Evolutionary conservation across 2,329 filamentous ascomycete genomes (phyloP).

Genomic region (Hysterium pulicare): DNA sequence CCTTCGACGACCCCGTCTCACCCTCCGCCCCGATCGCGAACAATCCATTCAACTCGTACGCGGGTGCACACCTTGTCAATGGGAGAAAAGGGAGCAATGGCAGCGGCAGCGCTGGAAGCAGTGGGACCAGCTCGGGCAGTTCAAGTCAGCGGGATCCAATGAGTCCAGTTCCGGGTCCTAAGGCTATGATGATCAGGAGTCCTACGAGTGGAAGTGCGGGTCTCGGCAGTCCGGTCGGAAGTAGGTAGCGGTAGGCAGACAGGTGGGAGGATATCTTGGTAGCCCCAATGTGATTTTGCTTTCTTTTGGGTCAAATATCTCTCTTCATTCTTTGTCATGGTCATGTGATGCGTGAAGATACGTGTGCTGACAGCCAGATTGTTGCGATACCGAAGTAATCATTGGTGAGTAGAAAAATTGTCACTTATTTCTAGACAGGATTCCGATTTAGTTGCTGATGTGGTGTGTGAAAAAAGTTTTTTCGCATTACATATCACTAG

Average conservation of each 20-base stretch:
- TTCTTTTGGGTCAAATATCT: constrained; percentile 2
- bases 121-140: constrained; percentile 38
- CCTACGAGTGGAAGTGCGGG: constrained; percentile 26
- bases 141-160: constrained; percentile 38
- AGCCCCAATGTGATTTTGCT: constrained; percentile 1
- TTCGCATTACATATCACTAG: no score
- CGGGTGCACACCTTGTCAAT: constrained; percentile 26
- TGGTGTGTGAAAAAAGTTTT: no score
- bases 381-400: no score
- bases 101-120: constrained; percentile 45
- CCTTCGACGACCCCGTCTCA: constrained; percentile 32
- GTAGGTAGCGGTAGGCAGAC: neutral
- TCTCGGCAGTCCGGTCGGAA: neutral
- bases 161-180: constrained; percentile 33
- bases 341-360: no score
- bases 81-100: constrained; percentile 45
- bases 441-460: no score
- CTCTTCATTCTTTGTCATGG: neutral
- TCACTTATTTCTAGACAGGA: no score
- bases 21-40: constrained; percentile 28
- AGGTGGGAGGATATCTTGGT: neutral
- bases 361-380: no score
- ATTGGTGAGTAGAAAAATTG: no score
- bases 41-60: constrained; percentile 38
- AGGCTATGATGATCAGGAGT: constrained; percentile 33